These are phyloP conservation scores for Exophiala aquamarina DNA, from an alignment of 2,329 filamentous ascomycete genomes.

Conservation along the genomic window DNA sequence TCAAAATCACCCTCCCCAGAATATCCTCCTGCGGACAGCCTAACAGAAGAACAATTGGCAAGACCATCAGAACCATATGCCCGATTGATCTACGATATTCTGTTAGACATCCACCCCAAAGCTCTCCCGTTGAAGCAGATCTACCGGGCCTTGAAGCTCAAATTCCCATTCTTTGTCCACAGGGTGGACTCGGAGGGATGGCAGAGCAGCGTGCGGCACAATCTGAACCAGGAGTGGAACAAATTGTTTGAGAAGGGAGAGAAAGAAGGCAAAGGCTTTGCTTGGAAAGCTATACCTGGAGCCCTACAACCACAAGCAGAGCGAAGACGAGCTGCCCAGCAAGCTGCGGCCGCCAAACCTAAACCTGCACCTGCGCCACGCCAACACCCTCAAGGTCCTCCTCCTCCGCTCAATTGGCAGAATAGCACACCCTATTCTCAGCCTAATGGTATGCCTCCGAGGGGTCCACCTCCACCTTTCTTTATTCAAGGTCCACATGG, in stretches of 20 bases:
- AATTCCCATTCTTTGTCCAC: conserved; percentile 62
- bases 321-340: conserved; percentile 23
- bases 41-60: conserved; percentile 62
- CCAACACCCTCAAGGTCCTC: conserved; percentile 18
- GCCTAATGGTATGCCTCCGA: conserved; percentile 22
- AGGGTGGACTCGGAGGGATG: conserved; percentile 65
- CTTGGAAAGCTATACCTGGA: conserved; percentile 61
- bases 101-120: conserved; percentile 48
- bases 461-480: conserved; percentile 20
- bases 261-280: conserved; percentile 62
- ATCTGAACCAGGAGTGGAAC: conserved; percentile 57
- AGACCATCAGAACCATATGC: conserved; percentile 64
- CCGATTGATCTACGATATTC: conserved; percentile 63
- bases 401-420: conserved; percentile 23
- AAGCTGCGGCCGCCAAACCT: conserved; percentile 22
- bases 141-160: conserved; percentile 62
- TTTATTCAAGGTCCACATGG: conserved; percentile 22
- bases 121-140: conserved; percentile 66
- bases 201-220: conserved; percentile 68
- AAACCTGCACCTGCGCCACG: conserved; percentile 23
- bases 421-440: conserved; percentile 24
- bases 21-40: conserved; percentile 58
- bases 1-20: conserved; percentile 61
- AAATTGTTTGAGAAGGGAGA: conserved; percentile 59
- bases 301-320: conserved; percentile 25